Evolutionary conservation across 2,329 filamentous ascomycete genomes (phyloP), one percentile per base, ranked within the genome.

Genomic region (Botrytis medusae): DNA sequence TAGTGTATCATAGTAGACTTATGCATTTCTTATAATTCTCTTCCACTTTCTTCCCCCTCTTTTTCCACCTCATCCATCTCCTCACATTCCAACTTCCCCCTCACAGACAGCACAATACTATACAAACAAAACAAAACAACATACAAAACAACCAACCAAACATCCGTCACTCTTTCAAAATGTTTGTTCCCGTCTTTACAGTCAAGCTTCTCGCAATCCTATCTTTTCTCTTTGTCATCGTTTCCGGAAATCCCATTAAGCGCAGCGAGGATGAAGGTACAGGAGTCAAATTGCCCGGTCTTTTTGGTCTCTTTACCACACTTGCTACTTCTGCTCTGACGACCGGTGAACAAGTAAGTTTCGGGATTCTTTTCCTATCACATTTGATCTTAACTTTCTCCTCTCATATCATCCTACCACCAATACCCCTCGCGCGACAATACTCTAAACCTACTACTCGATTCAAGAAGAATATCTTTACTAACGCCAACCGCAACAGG

Each of bases 301-400:
- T 69, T n/a, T 32, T 42, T 7, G 65, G 3, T 14, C 2, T 57
- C 6, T 32, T 69, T 14, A 69, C 65, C 16, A 57, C 34, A 6
- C 2, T 69, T 57, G 48, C 65, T 18, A 44, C 34, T 32, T 57
- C 48, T 32, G 65, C 37, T 57, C 32, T 69, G 8, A 57, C 34
- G 22, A 69, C 48, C 10, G n/a, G 48, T 32, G n/a, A 69, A 25
- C 10, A 32, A 10, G 65, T 69, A 69, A 44, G 65, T 69, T 18
- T 1, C 2, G 1, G n/a, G 16, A 9, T 32, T 42, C 1, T 40
- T 57, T 42, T 42, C 18, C 34, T 46, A 20, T 2, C 12, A 40
- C 16, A 57, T n/a, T 29, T 54, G 25, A 1, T 9, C 25, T 32
- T 40, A 7, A 4, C 6, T 46, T 46, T n/a, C 10, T 3, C 25